phyloP scores from a whole-genome alignment of 1,284 basidiomycete species.

The Leccinum variabile region DNA sequence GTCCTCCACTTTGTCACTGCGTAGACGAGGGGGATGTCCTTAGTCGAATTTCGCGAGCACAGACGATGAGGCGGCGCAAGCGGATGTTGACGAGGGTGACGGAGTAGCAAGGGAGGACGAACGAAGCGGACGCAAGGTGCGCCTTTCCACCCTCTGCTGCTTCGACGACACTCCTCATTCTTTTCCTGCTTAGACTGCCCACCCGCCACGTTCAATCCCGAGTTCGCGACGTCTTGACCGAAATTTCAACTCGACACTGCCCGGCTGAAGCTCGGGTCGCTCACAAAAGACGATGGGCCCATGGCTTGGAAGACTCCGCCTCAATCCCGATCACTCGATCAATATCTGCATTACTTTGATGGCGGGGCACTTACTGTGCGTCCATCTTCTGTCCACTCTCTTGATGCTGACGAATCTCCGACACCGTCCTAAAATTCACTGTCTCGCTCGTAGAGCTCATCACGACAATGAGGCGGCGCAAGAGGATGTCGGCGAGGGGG shows the following conservation, averaged over 20 bases:
- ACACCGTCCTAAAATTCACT: slow-evolving; percentile 15
- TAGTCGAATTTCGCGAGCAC: slow-evolving; percentile 79
- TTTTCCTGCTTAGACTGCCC: too few relatives aligned
- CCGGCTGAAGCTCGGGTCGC: too few relatives aligned
- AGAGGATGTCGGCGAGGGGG: slow-evolving; percentile 54
- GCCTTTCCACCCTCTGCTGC: neutral
- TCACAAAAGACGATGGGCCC: too few relatives aligned
- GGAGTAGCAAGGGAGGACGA: neutral
- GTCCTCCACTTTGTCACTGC: neutral
- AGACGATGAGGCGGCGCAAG: slow-evolving; percentile 62
- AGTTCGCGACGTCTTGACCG: too few relatives aligned
- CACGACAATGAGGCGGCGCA: neutral
- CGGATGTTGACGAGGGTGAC: neutral
- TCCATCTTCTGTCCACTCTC: too few relatives aligned
- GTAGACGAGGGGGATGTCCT: slow-evolving; percentile 78
- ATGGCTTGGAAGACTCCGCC: neutral
- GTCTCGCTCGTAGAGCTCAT: neutral
- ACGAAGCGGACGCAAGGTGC: neutral
- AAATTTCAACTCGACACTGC: too few relatives aligned
- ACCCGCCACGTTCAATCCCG: too few relatives aligned
- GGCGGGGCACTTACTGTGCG: too few relatives aligned
- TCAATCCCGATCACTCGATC: neutral
- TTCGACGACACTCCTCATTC: too few relatives aligned
- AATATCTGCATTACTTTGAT: too few relatives aligned
- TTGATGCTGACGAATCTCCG: slow-evolving; percentile 20